Evolutionary conservation across 2,329 filamentous ascomycete species (phyloP).

Genomic region (Hypoxylon sp.): DNA sequence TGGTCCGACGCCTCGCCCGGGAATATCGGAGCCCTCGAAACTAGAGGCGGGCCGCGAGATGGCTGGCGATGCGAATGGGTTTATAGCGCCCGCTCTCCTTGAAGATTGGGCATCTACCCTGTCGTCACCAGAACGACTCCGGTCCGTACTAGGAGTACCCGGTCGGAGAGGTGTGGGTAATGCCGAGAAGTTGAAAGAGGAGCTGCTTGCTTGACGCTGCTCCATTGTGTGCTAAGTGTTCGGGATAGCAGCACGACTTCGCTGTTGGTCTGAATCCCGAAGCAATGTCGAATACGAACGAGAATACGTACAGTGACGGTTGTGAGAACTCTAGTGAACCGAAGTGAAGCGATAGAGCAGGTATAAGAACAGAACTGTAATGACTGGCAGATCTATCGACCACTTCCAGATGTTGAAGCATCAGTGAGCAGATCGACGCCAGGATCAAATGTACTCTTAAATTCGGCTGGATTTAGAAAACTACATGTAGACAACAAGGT

Average conservation of each 20-base stretch:
- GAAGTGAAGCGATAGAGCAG: background rate
- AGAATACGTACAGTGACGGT: background rate
- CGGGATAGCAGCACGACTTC: background rate
- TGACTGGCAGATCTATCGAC: too few species aligned
- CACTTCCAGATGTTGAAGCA: too few species aligned
- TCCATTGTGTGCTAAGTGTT: conserved; percentile 37
- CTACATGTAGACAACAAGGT: conserved; percentile 3
- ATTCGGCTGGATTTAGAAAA: background rate
- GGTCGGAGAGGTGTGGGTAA: conserved; percentile 57
- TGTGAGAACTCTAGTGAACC: background rate
- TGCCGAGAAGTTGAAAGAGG: conserved; percentile 56
- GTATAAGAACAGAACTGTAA: too few species aligned
- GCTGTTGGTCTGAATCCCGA: background rate
- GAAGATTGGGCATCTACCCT: conserved; percentile 42
- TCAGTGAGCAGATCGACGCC: background rate
- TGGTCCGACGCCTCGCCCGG: conserved; percentile 55
- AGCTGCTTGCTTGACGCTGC: conserved; percentile 47
- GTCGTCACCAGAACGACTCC: conserved; percentile 58
- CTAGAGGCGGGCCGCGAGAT: conserved; percentile 62
- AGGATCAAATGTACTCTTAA: background rate
- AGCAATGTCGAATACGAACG: background rate
- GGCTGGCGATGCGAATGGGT: conserved; percentile 61
- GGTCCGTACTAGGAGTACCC: conserved; percentile 59
- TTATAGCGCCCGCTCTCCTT: conserved; percentile 46
- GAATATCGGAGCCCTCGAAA: conserved; percentile 59